These are phyloP conservation scores for Elaeis guineensis DNA, from an alignment of 176 grass and related monocot genomes.

Conservation along the genomic window DNA sequence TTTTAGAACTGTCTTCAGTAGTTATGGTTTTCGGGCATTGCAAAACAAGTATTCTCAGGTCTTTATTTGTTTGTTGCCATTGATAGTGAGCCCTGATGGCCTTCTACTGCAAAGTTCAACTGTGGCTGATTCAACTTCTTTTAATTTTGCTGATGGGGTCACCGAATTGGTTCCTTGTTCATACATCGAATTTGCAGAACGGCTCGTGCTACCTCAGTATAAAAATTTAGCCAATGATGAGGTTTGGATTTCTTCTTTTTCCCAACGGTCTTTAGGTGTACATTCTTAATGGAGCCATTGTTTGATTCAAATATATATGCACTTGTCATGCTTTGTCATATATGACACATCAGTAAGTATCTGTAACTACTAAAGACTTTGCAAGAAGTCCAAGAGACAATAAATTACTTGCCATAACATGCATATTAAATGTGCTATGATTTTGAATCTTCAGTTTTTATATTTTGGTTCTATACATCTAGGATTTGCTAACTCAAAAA, in stretches of 20 bases:
- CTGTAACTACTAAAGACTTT: no score
- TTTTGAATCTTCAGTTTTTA: no score
- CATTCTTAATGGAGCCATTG: no score
- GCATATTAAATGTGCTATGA: no score
- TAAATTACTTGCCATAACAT: no score
- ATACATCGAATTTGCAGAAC: slow-evolving; percentile 97
- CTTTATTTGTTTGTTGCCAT: slow-evolving; percentile 14
- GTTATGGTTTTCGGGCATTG: neutral
- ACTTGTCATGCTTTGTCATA: no score
- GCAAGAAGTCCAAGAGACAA: no score
- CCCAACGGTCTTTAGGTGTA: neutral
- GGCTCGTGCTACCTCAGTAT: slow-evolving; percentile 64
- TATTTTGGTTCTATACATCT: no score
- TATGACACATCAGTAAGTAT: no score
- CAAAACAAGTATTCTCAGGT: slow-evolving; percentile 10
- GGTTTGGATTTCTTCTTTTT: slow-evolving; percentile 25
- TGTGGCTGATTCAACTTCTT: slow-evolving; percentile 66
- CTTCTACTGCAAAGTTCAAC: slow-evolving; percentile 97
- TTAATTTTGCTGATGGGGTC: slow-evolving; percentile 74
- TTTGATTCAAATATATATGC: no score
- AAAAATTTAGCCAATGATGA: slow-evolving; percentile 56
- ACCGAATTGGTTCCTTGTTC: slow-evolving; percentile 62
- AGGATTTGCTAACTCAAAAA: no score
- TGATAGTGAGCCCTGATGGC: slow-evolving; percentile 85
- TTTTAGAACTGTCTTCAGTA: no score